These are phyloP conservation scores for Globisporangium spiculum DNA, from an alignment of 352 stramenopile species.

Conservation along the genomic window DNA sequence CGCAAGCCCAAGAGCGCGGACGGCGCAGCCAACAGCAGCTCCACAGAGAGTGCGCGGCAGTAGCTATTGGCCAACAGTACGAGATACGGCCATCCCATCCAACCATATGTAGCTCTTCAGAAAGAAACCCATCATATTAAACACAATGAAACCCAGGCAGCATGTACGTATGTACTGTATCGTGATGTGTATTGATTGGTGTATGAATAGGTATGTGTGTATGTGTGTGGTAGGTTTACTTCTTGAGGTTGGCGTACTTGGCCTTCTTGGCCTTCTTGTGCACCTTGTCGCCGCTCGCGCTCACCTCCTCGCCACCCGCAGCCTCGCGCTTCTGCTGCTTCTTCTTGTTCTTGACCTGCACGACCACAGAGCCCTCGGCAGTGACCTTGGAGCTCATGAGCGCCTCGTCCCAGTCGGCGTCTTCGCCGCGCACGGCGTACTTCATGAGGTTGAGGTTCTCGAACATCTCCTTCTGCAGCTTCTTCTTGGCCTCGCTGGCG, in stretches of 20 bases:
- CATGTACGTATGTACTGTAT: not conserved
- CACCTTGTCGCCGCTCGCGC: constrained; percentile 33
- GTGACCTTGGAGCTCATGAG: constrained; percentile 39
- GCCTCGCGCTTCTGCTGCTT: constrained; percentile 37
- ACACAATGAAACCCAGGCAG: not conserved
- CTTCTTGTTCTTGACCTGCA: constrained; percentile 89
- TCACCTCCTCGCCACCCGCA: constrained; percentile 35
- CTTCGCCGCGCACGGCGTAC: constrained; percentile 92
- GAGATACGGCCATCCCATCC: not conserved
- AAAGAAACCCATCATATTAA: not conserved
- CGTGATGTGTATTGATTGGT: not conserved
- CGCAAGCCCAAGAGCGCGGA: constrained; percentile 20
- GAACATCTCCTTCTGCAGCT: constrained; percentile 84
- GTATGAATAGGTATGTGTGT: not conserved
- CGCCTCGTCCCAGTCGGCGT: constrained; percentile 89
- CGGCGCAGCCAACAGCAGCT: not conserved
- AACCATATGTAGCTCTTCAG: constrained; percentile 4
- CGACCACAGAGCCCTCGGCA: constrained; percentile 51
- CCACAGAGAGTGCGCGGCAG: not conserved
- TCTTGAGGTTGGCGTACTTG: constrained; percentile 79
- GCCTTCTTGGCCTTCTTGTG: constrained; percentile 71
- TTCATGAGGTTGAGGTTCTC: constrained; percentile 93
- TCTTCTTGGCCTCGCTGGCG: constrained; percentile 74
- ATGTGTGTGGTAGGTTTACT: constrained; percentile 15
- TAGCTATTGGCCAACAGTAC: constrained; percentile 10